Conservation (phyloP, 192 early-diverging fungal genomes). For the Umbelopsis isabellina region DNA sequence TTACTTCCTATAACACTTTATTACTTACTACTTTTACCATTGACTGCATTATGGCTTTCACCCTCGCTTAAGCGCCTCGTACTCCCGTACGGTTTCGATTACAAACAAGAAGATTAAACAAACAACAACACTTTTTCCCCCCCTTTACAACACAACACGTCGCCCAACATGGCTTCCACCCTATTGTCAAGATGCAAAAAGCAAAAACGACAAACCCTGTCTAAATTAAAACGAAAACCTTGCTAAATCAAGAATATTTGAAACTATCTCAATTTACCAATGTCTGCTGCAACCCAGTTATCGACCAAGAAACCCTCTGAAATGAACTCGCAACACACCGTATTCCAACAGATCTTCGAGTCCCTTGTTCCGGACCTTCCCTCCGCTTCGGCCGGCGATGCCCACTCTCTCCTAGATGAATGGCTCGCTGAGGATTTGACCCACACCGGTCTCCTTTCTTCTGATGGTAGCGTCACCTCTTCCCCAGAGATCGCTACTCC, state of each 20-base stretch:
- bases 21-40: slow-evolving; percentile 6
- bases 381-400: slow-evolving; percentile 21
- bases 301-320: slow-evolving; percentile 23
- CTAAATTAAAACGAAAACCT: slow-evolving; percentile 30
- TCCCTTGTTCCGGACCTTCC: slow-evolving; percentile 25
- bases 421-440: slow-evolving; percentile 50
- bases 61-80: slow-evolving; percentile 33
- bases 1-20: neutral
- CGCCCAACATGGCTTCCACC: slow-evolving; percentile 30
- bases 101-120: slow-evolving; percentile 20
- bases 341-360: slow-evolving; percentile 38
- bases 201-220: slow-evolving; percentile 2
- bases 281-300: slow-evolving; percentile 1
- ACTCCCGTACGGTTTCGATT: slow-evolving; percentile 29
- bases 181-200: slow-evolving; percentile 28
- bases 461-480: slow-evolving; percentile 31
- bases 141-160: neutral
- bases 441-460: slow-evolving; percentile 39
- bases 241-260: slow-evolving; percentile 29
- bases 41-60: slow-evolving; percentile 21
- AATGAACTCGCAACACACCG: slow-evolving; percentile 22
- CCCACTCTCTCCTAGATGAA: slow-evolving; percentile 43
- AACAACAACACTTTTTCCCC: neutral
- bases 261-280: slow-evolving; percentile 15
- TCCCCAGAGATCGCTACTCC: slow-evolving; percentile 38